These are phyloP conservation scores for Aspergillus ruber DNA, from an alignment of 2,329 filamentous ascomycete species.

Conservation along the genomic window DNA sequence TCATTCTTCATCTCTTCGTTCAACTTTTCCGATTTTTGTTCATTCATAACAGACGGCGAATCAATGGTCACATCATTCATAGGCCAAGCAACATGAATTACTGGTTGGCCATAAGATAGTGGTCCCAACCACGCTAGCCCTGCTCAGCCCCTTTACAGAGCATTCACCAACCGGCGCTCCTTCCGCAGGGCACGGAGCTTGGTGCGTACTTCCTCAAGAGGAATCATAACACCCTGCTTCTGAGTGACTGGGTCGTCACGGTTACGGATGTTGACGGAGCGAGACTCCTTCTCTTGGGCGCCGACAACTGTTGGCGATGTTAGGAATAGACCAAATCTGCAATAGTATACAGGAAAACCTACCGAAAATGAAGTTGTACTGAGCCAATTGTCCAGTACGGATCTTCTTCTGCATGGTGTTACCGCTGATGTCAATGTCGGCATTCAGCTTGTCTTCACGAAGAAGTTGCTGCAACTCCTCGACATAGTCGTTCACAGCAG, in stretches of 20 bases:
- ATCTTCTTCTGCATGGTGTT: constrained; percentile 50
- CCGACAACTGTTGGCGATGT: constrained; percentile 48
- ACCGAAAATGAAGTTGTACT: constrained; percentile 50
- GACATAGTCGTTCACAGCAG: constrained; percentile 43
- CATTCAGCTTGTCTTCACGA: constrained; percentile 40
- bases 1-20: background rate
- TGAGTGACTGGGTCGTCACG: constrained; percentile 58
- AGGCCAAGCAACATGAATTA: background rate
- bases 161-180: constrained; percentile 39
- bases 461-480: constrained; percentile 42
- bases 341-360: constrained; percentile 13
- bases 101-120: background rate
- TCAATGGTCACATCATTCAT: constrained; percentile 3
- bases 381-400: constrained; percentile 41
- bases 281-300: constrained; percentile 53
- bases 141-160: constrained; percentile 22
- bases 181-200: constrained; percentile 46
- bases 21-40: background rate
- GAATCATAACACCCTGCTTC: constrained; percentile 56
- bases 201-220: constrained; percentile 52
- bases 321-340: constrained; percentile 6
- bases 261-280: constrained; percentile 59
- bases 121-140: constrained; percentile 9
- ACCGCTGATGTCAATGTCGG: constrained; percentile 43
- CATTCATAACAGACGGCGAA: background rate